Base-by-base conservation (phyloP, 2,329 filamentous ascomycete genomes). In the Clarireedia sp. region DNA sequence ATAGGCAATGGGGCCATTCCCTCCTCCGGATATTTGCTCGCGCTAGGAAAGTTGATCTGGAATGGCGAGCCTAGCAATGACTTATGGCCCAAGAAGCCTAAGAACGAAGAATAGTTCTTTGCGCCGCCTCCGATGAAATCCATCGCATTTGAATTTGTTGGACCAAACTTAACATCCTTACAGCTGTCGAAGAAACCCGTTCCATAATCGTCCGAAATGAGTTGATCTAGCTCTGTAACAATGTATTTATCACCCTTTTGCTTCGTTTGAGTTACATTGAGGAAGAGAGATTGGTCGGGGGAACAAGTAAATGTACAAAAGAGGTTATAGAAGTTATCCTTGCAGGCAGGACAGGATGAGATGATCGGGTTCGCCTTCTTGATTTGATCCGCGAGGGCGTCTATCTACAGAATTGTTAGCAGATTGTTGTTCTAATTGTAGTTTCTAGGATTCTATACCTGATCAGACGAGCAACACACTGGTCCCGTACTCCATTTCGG, bases 251-350 rank as follows among this genome's bases (percentile, higher is more conserved):
- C 68, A 60, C 74, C 47, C 71, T 78, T 89, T 21, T 79, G 71
- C 60, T 81, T 79, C 0, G 85, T 87, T 52, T 84, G 73, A 10
- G 94, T 97, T 44, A 99, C 83, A 66, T 99, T 99, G 69, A 99
- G 78, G 68, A 99, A 99, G 0, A 95, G 76, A 0, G 90, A 96
- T 70, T 99, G 94, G 67, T 99, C 87, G 5, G 95, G 92, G 4
- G 94, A 99, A 75, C 95, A 99, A 2, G 91, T 97, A 68, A 99
- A 97, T 4, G 90, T 95, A 74, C 94, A 99, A 72, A 99, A 99
- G 45, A 95, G 78, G 74, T 99, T 95, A 77, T 89, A 97, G 76
- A 99, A 99, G 76, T 99, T 99, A 66, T 91, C 87, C 72, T 94
- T 95, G 80, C 94, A 99, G 33, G 95, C 94, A 1, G 94, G 94